Evolutionary conservation across 2,329 filamentous ascomycete genomes (phyloP), one percentile per base, ranked within the genome.

Genomic region (Pseudogymnoascus sp.): DNA sequence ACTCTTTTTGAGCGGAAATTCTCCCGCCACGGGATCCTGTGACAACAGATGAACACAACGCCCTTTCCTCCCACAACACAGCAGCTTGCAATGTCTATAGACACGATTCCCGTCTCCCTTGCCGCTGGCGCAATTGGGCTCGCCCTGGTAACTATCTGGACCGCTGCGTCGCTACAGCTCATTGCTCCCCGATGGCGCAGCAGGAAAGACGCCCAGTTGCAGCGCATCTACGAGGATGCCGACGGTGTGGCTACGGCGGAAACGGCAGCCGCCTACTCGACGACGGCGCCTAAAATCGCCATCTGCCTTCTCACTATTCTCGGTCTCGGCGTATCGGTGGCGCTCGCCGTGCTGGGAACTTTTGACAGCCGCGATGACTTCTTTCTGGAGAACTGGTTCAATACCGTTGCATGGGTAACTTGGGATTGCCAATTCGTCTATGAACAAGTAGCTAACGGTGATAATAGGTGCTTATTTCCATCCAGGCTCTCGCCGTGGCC

Each of bases 181-280:
- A 66, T 75, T 36, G 36, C 72, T 50, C 66, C 66, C 33, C 76
- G 78, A 66, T 65, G 66, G 71, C 62, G 66, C 69, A 39, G 57
- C 47, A 54, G 70, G 63, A 67, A 67, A 71, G 39, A 66, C 58
- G 64, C 70, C 61, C 57, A 66, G 68, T 44, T 68, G 72, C 62
- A 69, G 40, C 74, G 79, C 9, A 75, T 79, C 10, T 92, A 92
- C 68, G 76, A 85, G 66, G 89, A 92, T 69, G 74, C 79, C 64
- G 89, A 92, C 73, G 89, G 89, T 58, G 78, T 81, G 65, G 87
- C 86, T 33, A 87, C 84, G 0, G 78, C 82, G 40, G 84, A 87
- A 69, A 84, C 85, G 1, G 71, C 84, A 60, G 78, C 79, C 21
- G 78, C 78, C 39, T 92, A 86, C 69, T 87, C 86, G 29, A 81